Conservation (phyloP, 495 filamentous ascomycete species). For the Aspergillus coremiiformis region DNA sequence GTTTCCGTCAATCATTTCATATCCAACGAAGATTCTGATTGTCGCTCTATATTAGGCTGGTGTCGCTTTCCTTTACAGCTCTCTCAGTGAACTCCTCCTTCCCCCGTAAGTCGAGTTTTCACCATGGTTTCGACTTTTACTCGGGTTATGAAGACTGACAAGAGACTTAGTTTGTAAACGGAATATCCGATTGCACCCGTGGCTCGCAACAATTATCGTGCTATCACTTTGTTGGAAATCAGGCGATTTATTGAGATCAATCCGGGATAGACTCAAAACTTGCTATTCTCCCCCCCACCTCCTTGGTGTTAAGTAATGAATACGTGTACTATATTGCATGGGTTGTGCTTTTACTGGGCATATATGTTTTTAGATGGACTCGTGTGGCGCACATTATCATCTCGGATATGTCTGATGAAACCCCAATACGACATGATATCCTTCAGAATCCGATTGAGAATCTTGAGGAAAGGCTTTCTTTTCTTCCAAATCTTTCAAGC, state of each 20-base stretch:
- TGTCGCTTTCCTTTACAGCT: constrained; percentile 66
- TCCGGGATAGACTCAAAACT: background rate
- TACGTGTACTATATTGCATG: constrained; percentile 20
- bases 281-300: constrained; percentile 4
- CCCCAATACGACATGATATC: background rate
- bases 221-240: background rate
- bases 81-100: constrained; percentile 65
- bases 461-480: background rate
- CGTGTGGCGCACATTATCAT: constrained; percentile 3
- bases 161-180: constrained; percentile 15
- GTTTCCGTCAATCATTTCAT: background rate
- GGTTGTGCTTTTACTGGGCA: constrained; percentile 9
- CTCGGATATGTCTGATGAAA: background rate
- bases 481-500: background rate
- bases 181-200: background rate
- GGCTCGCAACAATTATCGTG: background rate
- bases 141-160: background rate
- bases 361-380: constrained; percentile 7
- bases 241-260: constrained; percentile 3
- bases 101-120: constrained; percentile 52
- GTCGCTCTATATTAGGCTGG: constrained; percentile 45
- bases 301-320: constrained; percentile 13
- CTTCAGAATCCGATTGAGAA: background rate
- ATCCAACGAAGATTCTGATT: constrained; percentile 12
- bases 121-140: background rate